Evolutionary conservation across 192 early-diverging fungal genomes (phyloP), one percentile per base, ranked within the genome.

Genomic region (Coemansia sp.): DNA sequence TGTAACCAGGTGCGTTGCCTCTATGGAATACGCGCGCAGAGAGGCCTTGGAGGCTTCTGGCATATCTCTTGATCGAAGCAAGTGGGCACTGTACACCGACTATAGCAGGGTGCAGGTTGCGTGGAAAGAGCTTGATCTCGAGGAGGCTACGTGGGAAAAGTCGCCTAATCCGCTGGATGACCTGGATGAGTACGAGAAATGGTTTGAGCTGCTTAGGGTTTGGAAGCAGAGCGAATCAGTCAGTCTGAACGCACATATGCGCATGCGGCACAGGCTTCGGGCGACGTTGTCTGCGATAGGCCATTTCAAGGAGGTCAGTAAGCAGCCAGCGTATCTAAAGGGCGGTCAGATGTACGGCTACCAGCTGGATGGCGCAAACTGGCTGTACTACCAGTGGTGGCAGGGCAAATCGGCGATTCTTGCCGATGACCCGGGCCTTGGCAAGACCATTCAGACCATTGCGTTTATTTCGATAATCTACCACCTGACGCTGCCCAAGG

Each of bases 381-480:
- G 96, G 96, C 90, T 96, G 86, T 90, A 90, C 4, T 85, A 89
- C 68, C 81, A 95, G 20, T 98, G 96, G 95, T 86, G 87, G 54
- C 76, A 82, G 48, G 90, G 96, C 69, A 73, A 92, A 68, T 93
- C 96, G 60, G 95, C 95, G 3, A 96, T 99, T 63, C 73, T 98
- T 33, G 98, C 96, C 0, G 96, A 98, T 68, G 96, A 98, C 74
- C 89, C 91, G 91, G 91, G 95, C 15, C 78, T 97, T 38, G 98
- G 98, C 14, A 99, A 99, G 80, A 98, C 98, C 0, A 89, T 99
- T 2, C 98, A 99, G 76, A 93, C 92, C 0, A 95, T 99, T 53
- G 88, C 93, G 2, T 95, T 96, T 66, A 76, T 98, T 28, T 86
- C 86, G 7, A 93, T 91, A 59, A 75, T 96, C 5, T 94, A 92